Evolutionary conservation across 371 early-diverging fungal genomes (phyloP).

Genomic region (Cokeromyces recurvatus): DNA sequence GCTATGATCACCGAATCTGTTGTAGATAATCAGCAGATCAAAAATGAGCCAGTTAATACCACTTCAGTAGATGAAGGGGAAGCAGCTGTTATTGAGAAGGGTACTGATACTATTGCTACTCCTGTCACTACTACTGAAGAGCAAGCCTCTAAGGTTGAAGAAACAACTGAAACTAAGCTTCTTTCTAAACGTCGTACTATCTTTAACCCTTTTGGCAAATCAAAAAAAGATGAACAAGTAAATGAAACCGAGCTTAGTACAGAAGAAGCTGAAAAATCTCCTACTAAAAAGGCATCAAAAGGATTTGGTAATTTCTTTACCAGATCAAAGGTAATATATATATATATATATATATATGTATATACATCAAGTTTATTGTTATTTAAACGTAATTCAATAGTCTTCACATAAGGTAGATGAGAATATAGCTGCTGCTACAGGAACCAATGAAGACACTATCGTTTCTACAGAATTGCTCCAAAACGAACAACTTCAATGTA

Average conservation of each 20-base stretch:
- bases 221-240: constrained; percentile 16
- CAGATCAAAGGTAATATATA: constrained; percentile 18
- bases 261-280: constrained; percentile 21
- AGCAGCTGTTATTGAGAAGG: too few relatives aligned
- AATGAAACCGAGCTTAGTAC: neutral
- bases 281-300: constrained; percentile 13
- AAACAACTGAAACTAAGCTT: neutral
- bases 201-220: constrained; percentile 27
- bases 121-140: constrained; percentile 1
- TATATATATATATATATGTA: too few relatives aligned
- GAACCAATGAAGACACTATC: constrained; percentile 1
- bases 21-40: too few relatives aligned
- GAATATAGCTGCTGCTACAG: neutral
- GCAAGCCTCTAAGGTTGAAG: neutral
- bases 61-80: too few relatives aligned
- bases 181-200: constrained; percentile 21
- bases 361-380: too few relatives aligned
- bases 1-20: too few relatives aligned
- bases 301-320: constrained; percentile 18
- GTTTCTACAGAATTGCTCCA: constrained; percentile 19
- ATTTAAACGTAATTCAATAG: too few relatives aligned
- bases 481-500: constrained; percentile 20
- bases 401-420: constrained; percentile 8
- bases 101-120: neutral
- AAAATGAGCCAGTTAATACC: too few relatives aligned